A percentile compares a stretch with the other conserved stretches of the same genome.
These are phyloP conservation scores for Starmerella bombi DNA, from an alignment of 805 yeast genomes.

Conservation along the genomic window DNA sequence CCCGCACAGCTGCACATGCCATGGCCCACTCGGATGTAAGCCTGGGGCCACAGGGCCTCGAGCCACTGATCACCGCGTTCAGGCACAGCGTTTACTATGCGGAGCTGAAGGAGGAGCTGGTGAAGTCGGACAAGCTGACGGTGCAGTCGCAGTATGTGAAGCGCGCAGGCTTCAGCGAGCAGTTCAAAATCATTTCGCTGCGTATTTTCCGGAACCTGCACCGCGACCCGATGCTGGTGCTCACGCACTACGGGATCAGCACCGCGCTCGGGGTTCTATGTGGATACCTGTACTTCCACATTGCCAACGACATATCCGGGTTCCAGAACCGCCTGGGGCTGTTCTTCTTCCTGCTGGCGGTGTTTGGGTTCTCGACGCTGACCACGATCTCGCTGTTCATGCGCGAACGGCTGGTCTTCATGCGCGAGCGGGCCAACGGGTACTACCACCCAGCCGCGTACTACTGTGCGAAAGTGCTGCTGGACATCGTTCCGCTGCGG, in stretches of 20 bases:
- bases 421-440: conserved; percentile 88
- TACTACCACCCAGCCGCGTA: conserved; percentile 82
- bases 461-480: conserved; percentile 67
- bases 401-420: conserved; percentile 73
- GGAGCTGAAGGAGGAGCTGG: conserved; percentile 20
- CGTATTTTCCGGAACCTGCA: conserved; percentile 86
- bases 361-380: conserved; percentile 87
- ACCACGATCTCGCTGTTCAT: conserved; percentile 87
- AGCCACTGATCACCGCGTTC: conserved; percentile 25
- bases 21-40: conserved; percentile 16
- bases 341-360: conserved; percentile 78
- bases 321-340: conserved; percentile 91
- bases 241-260: conserved; percentile 73
- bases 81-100: conserved; percentile 20
- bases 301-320: conserved; percentile 82
- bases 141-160: conserved; percentile 17
- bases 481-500: conserved; percentile 87
- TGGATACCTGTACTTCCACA: conserved; percentile 72
- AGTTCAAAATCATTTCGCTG: conserved; percentile 60
- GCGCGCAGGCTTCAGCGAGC: conserved; percentile 49
- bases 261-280: conserved; percentile 67
- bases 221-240: conserved; percentile 77
- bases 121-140: conserved; percentile 15
- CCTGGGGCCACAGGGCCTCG: conserved; percentile 22
- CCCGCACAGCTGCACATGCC: conserved; percentile 17